Evolutionary conservation across 257 asterid species (phyloP).

Genomic region (Echium plantagineum): DNA sequence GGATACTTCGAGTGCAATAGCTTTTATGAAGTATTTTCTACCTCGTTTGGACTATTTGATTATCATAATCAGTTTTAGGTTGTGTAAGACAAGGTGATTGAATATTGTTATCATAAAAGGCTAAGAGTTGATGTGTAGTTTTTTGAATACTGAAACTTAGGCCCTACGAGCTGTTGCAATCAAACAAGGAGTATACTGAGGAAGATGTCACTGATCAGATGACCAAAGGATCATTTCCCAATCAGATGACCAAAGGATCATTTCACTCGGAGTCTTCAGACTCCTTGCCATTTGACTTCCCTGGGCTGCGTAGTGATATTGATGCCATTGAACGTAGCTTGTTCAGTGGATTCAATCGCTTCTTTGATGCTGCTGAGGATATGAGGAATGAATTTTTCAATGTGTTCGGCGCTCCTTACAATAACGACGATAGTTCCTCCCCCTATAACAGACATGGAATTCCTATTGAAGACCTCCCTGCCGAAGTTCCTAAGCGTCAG

Average conservation of each 20-base stretch:
- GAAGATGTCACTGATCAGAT: conserved; percentile 78
- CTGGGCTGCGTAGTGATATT: conserved; percentile 60
- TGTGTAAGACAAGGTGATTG: not conserved
- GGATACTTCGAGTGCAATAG: not conserved
- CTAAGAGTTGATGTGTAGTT: not conserved
- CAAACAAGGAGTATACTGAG: conserved; percentile 64
- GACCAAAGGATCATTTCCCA: too few relatives aligned
- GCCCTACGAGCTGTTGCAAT: conserved; percentile 73
- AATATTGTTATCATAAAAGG: not conserved
- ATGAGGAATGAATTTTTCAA: conserved; percentile 44
- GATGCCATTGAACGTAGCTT: conserved; percentile 59
- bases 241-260: conserved; percentile 43
- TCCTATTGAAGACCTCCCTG: conserved; percentile 30
- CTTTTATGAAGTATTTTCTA: not conserved
- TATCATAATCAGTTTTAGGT: too few relatives aligned
- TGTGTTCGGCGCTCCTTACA: conserved; percentile 25
- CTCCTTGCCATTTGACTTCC: conserved; percentile 31
- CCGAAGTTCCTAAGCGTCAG: conserved; percentile 18
- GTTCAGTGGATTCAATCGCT: conserved; percentile 27
- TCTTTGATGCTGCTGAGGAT: conserved; percentile 53
- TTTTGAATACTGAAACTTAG: conserved; percentile 25
- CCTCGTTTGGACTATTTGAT: not conserved
- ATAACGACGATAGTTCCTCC: conserved; percentile 11
- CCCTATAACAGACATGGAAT: conserved; percentile 22
- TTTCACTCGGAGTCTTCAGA: conserved; percentile 24